Percentiles rank a stretch among this genome's conserved stretches.
Evolutionary conservation across 352 stramenopile species (phyloP).

Genomic region (Peronospora farinosa): DNA sequence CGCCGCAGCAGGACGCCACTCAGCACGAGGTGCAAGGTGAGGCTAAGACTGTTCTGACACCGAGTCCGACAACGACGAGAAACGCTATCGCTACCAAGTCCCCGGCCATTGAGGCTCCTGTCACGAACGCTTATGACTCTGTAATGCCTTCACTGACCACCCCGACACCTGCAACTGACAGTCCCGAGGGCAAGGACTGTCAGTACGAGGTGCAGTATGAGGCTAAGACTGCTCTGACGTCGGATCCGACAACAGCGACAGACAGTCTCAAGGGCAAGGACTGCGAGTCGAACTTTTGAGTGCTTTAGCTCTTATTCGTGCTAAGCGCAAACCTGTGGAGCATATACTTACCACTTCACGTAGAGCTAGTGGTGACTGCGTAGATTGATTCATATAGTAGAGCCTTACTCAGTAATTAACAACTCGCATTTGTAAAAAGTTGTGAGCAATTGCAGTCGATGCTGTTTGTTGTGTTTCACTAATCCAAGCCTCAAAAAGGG

Average conservation of each 20-base stretch:
- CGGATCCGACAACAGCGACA: background rate
- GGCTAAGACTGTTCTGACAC: conserved; percentile 1
- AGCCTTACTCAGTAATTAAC: too few relatives aligned
- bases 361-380: too few relatives aligned
- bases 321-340: too few relatives aligned
- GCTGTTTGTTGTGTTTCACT: too few relatives aligned
- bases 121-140: background rate
- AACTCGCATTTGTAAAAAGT: too few relatives aligned
- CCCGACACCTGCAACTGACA: background rate
- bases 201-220: too few relatives aligned
- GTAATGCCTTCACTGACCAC: background rate
- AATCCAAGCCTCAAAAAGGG: too few relatives aligned
- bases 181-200: too few relatives aligned
- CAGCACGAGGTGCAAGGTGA: conserved; percentile 19
- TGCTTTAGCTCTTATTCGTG: background rate
- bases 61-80: background rate
- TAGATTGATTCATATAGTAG: too few relatives aligned
- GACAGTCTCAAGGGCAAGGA: background rate
- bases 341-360: too few relatives aligned
- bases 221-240: too few relatives aligned
- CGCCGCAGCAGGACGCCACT: conserved; percentile 10
- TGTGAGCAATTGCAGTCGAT: too few relatives aligned
- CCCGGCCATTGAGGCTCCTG: background rate
- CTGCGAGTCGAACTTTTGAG: conserved; percentile 20
- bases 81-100: conserved; percentile 2